phyloP scores from a whole-genome alignment of 2,329 filamentous ascomycete genomes.

The Colletotrichum sp. region DNA sequence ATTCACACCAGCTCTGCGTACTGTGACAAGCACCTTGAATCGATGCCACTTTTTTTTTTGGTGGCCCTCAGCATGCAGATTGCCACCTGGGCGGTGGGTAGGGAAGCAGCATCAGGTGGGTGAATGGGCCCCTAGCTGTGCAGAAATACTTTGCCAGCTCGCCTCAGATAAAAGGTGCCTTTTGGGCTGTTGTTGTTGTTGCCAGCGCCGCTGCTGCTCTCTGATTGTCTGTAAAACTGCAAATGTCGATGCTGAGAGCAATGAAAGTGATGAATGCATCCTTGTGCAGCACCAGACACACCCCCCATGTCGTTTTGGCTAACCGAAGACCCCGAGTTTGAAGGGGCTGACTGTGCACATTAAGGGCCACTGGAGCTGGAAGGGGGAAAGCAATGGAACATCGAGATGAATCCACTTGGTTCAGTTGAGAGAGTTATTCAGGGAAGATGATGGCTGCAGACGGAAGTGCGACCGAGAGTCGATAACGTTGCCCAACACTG shows the following conservation, averaged over 20 bases:
- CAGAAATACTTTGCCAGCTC: not conserved
- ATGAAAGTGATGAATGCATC: not conserved
- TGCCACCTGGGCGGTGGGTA: conserved; percentile 5
- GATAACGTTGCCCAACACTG: not conserved
- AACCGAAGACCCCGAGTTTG: not conserved
- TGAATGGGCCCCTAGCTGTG: not conserved
- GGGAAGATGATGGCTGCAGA: not conserved
- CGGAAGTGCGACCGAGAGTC: not conserved
- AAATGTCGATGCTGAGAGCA: not conserved
- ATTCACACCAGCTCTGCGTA: conserved; percentile 9
- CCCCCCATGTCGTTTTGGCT: not conserved
- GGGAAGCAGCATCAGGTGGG: conserved; percentile 6
- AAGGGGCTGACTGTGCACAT: not conserved
- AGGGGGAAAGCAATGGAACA: not conserved
- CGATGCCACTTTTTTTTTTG: not conserved
- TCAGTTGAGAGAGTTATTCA: not conserved
- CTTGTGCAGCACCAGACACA: not conserved
- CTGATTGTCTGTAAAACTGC: not conserved
- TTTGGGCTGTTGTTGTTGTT: not conserved
- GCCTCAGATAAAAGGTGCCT: not conserved
- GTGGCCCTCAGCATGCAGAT: not conserved
- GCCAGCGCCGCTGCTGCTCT: not conserved
- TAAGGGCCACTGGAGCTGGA: not conserved
- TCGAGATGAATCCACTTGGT: not conserved
- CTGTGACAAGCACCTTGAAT: conserved; percentile 11